A percentile compares a stretch with the other conserved stretches of the same genome.
Evolutionary conservation across 768 basidiomycete species (phyloP).

Genomic region (Pleurotus platypus): DNA sequence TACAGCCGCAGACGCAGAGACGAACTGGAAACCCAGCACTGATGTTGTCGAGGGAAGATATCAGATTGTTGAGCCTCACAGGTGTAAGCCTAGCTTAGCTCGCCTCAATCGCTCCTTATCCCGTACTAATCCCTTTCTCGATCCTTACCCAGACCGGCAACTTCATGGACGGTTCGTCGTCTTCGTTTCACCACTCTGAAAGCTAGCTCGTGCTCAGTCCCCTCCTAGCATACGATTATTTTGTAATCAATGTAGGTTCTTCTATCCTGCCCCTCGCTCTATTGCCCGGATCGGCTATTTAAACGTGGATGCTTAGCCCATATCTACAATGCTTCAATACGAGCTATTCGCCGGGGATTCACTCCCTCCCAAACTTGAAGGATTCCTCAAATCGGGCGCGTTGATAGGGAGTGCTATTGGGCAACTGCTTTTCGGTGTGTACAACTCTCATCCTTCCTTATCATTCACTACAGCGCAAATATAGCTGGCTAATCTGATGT

Average conservation of each 20-base stretch:
- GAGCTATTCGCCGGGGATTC: constrained; percentile 49
- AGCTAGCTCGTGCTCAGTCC: neutral
- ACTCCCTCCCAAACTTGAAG: constrained; percentile 54
- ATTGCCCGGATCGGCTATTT: neutral
- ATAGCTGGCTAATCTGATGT: neutral
- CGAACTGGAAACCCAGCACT: constrained; percentile 17
- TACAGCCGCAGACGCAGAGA: neutral
- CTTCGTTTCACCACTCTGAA: neutral
- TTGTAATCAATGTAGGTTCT: neutral
- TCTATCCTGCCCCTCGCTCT: neutral
- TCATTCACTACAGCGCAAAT: neutral
- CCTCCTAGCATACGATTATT: constrained; percentile 56
- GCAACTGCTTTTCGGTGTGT: constrained; percentile 57
- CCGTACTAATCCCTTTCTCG: neutral
- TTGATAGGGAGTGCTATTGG: constrained; percentile 74
- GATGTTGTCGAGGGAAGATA: constrained; percentile 37
- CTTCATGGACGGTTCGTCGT: constrained; percentile 59
- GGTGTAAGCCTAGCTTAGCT: constrained; percentile 36
- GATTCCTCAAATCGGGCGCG: constrained; percentile 60
- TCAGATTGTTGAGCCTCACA: constrained; percentile 59
- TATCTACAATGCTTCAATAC: constrained; percentile 67
- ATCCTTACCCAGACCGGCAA: constrained; percentile 49
- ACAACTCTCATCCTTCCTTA: neutral
- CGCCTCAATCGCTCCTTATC: neutral
- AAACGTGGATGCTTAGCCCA: constrained; percentile 36